These are phyloP conservation scores for Cafeteria roenbergensis DNA, from an alignment of 108 stramenopile genomes.

Conservation along the genomic window DNA sequence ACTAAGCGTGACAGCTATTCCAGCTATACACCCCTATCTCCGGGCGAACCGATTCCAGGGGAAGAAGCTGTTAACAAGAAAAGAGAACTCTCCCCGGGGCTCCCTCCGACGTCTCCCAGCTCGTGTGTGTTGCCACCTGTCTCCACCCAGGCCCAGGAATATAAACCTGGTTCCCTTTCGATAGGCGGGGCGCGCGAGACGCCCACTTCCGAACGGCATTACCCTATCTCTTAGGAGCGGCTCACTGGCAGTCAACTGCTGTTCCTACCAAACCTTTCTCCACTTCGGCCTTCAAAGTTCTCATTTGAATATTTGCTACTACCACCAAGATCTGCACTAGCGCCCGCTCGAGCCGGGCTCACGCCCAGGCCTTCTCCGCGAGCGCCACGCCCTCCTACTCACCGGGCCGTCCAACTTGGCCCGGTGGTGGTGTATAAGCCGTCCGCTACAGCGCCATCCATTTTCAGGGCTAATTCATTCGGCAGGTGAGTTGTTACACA, in stretches of 20 bases:
- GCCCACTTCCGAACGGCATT: conserved; percentile 63
- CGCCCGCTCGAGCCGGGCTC: conserved; percentile 76
- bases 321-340: conserved; percentile 83
- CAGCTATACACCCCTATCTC: conserved; percentile 60
- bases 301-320: conserved; percentile 92
- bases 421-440: conserved; percentile 68
- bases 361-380: conserved; percentile 66
- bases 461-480: conserved; percentile 62
- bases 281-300: conserved; percentile 55
- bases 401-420: conserved; percentile 52
- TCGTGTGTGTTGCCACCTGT: conserved; percentile 77
- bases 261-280: conserved; percentile 46
- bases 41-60: conserved; percentile 76
- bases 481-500: conserved; percentile 43
- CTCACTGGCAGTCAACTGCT: conserved; percentile 41
- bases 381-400: conserved; percentile 86
- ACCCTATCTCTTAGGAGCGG: conserved; percentile 66
- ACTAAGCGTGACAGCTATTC: conserved; percentile 70
- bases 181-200: conserved; percentile 57
- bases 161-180: conserved; percentile 85
- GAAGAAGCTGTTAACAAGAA: conserved; percentile 72
- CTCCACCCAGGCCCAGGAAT: conserved; percentile 79
- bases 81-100: conserved; percentile 79
- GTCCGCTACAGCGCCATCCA: conserved; percentile 87
- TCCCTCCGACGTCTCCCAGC: conserved; percentile 68